Evolutionary conservation across 1,284 basidiomycete species (phyloP), one percentile per base, ranked within the genome.

Genomic region (Fistulina hepatica): DNA sequence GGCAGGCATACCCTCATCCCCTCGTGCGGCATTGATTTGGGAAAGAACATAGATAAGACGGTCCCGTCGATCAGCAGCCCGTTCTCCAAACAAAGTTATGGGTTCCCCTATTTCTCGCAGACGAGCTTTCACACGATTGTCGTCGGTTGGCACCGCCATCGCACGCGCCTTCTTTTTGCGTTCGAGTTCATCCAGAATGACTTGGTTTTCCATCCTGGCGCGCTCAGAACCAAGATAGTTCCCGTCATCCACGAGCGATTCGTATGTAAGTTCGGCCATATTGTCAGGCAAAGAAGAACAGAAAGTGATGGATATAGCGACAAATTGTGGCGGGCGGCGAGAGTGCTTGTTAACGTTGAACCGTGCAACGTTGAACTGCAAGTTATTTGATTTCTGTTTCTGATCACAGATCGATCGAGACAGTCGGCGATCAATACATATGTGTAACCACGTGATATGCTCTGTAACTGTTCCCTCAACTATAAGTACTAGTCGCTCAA

Each of bases 91-190:
- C 23, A 97, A 70, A 5, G 92, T 97, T 47, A 97, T 91, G 22
- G 95, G 95, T 58, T 98, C 89, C 21, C 88, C 91, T 45, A 95
- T 81, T 58, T 94, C 88, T 41, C 95, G 71, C 44, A 99, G 67
- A 39, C 88, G 71, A 30, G 81, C 78, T 53, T 85, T 83, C 48
- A 99, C 94, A 45, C 85, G 82, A 50, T 74, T 80, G 60, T 98
- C 95, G 56, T 97, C 93, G 6, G 95, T 99, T 5, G 95, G 95
- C 4, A 98, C 90, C 11, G 93, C 93, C 61, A 97, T 75, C 43
- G 69, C 81, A 44, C 94, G 73, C n/a, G 92, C 84, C 52, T 88
- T 80, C 67, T 92, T 94, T 69, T 91, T 94, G 48, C 90, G 73
- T 57, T 95, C 91, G n/a, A 97, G 73, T 59, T 93, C 89, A 55